Evolutionary conservation across 2,329 filamentous ascomycete species (phyloP).

Genomic region (Ceratocystis smalleyi): DNA sequence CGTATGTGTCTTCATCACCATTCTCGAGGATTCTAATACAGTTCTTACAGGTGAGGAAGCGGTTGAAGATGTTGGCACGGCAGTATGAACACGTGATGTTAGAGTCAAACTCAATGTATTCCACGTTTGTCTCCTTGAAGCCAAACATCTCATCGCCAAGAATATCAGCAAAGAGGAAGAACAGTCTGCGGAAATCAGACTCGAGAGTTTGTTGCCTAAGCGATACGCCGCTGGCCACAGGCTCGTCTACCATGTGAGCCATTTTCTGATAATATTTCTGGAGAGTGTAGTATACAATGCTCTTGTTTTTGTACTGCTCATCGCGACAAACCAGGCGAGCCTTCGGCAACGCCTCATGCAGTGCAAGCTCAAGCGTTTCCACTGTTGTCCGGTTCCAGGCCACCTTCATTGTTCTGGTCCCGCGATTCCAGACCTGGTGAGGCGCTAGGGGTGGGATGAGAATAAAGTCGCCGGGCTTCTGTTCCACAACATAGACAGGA

Average conservation of each 20-base stretch:
- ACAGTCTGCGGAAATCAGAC: conserved; percentile 68
- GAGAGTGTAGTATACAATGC: conserved; percentile 79
- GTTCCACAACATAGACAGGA: conserved; percentile 82
- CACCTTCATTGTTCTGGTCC: conserved; percentile 89
- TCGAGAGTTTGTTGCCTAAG: conserved; percentile 51
- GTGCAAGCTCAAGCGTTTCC: conserved; percentile 73
- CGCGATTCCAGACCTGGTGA: conserved; percentile 96
- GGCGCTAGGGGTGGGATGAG: conserved; percentile 83
- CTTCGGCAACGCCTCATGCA: conserved; percentile 76
- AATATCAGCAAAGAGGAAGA: conserved; percentile 61
- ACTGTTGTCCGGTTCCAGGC: conserved; percentile 94
- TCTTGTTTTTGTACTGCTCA: conserved; percentile 98
- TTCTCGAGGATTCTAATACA: conserved; percentile 54
- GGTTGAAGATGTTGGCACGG: conserved; percentile 89
- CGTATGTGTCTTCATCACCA: conserved; percentile 71
- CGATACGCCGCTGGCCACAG: conserved; percentile 28
- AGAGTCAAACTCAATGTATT: conserved; percentile 70
- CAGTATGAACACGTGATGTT: conserved; percentile 95
- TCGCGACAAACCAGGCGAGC: conserved; percentile 86
- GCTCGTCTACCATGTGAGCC: conserved; percentile 31
- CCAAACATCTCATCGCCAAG: conserved; percentile 77
- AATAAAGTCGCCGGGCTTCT: conserved; percentile 80
- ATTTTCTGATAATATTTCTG: conserved; percentile 59
- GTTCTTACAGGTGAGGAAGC: conserved; percentile 80
- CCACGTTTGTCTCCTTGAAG: conserved; percentile 52